phyloP scores from a whole-genome alignment of 441 rosid species.

The Pelargonium citronellum region DNA sequence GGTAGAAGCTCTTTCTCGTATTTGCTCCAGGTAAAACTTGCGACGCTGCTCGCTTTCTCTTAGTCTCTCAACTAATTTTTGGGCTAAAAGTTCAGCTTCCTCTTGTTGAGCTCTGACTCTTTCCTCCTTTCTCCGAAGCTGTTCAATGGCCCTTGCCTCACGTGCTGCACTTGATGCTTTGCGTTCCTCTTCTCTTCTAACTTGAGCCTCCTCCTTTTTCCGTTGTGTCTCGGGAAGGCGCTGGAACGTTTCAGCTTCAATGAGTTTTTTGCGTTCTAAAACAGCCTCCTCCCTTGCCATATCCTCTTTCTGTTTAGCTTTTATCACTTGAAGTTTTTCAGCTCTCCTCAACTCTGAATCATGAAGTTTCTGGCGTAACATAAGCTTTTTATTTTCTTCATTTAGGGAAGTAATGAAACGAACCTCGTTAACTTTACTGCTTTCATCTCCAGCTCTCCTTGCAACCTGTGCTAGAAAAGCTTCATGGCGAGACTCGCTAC shows the following conservation, averaged over 20 bases:
- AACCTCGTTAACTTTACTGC: slow-evolving; percentile 80
- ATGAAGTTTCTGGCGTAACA: slow-evolving; percentile 69
- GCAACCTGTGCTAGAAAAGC: slow-evolving; percentile 77
- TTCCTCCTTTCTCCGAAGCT: slow-evolving; percentile 67
- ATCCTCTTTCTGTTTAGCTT: slow-evolving; percentile 69
- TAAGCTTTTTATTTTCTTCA: slow-evolving; percentile 76
- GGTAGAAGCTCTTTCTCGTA: slow-evolving; percentile 78
- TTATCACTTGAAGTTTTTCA: slow-evolving; percentile 63
- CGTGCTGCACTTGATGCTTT: slow-evolving; percentile 80
- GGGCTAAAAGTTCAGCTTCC: slow-evolving; percentile 79
- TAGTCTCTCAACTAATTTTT: slow-evolving; percentile 69
- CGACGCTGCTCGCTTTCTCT: slow-evolving; percentile 78
- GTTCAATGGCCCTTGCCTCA: slow-evolving; percentile 69
- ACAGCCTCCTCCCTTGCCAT: slow-evolving; percentile 83
- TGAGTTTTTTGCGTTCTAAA: slow-evolving; percentile 62
- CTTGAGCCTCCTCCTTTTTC: slow-evolving; percentile 79
- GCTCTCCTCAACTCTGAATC: slow-evolving; percentile 79
- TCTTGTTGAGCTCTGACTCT: slow-evolving; percentile 85
- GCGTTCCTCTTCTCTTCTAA: slow-evolving; percentile 82
- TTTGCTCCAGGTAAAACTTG: slow-evolving; percentile 68
- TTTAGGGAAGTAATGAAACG: slow-evolving; percentile 80
- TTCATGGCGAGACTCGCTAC: slow-evolving; percentile 71
- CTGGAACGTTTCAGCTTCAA: slow-evolving; percentile 80
- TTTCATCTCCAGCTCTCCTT: slow-evolving; percentile 86
- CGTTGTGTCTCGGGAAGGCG: slow-evolving; percentile 76